Percentiles rank a stretch among this genome's conserved stretches.
Conservation (phyloP, 768 basidiomycete species). For the Amyloporia xantha region DNA sequence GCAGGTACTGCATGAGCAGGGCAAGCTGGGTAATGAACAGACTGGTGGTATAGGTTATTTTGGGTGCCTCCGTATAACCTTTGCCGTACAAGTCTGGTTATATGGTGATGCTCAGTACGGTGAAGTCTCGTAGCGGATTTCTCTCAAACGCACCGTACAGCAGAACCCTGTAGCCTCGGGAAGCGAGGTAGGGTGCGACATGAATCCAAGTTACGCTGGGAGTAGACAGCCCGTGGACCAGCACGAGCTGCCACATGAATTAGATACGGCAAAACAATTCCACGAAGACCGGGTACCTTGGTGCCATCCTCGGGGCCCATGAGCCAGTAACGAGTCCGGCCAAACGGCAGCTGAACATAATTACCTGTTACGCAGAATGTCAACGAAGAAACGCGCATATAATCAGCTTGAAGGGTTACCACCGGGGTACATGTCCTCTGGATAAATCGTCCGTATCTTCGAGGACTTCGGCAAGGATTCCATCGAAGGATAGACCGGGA, state of each 20-base stretch:
- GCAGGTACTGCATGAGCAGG: slow-evolving; percentile 70
- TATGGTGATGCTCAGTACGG: not conserved
- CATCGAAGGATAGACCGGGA: slow-evolving; percentile 19
- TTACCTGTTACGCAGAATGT: slow-evolving; percentile 31
- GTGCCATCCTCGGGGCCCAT: slow-evolving; percentile 64
- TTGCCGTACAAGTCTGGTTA: slow-evolving; percentile 70
- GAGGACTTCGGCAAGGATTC: slow-evolving; percentile 17
- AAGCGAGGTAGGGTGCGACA: slow-evolving; percentile 55
- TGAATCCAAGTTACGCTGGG: slow-evolving; percentile 72
- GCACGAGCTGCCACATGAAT: slow-evolving; percentile 44
- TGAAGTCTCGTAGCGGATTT: no score
- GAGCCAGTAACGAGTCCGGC: slow-evolving; percentile 63
- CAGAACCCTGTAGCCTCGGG: slow-evolving; percentile 62
- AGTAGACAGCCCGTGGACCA: slow-evolving; percentile 73
- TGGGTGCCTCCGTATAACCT: slow-evolving; percentile 77
- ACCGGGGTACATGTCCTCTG: slow-evolving; percentile 25
- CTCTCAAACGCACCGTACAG: slow-evolving; percentile 51
- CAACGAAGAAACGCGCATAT: not conserved
- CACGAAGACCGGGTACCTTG: slow-evolving; percentile 37
- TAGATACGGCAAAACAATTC: not conserved
- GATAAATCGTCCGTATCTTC: slow-evolving; percentile 22
- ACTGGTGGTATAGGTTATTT: slow-evolving; percentile 50
- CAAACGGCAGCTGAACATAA: slow-evolving; percentile 60
- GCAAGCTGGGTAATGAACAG: slow-evolving; percentile 72
- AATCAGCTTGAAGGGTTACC: slow-evolving; percentile 8